Percentiles rank a stretch among this genome's conserved stretches.
These are phyloP conservation scores for Claviceps pazoutovae DNA, from an alignment of 2,329 filamentous ascomycete genomes.

Conservation along the genomic window DNA sequence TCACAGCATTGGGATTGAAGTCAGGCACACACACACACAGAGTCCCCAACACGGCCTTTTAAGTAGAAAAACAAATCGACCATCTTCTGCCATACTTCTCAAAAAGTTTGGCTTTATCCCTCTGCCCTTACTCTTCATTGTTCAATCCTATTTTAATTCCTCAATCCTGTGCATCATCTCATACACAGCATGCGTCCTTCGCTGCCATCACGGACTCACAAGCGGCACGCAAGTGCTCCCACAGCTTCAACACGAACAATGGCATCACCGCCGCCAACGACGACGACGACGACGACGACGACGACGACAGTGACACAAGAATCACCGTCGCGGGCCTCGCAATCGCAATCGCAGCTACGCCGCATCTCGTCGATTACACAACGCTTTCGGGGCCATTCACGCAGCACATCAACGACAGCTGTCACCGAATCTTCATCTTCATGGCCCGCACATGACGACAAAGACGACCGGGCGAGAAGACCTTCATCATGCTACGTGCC, in stretches of 20 bases:
- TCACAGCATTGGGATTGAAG: background rate
- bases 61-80: no score
- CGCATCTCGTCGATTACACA: constrained; percentile 5
- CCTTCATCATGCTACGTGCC: constrained; percentile 12
- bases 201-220: background rate
- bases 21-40: background rate
- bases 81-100: no score
- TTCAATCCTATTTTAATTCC: no score
- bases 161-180: no score
- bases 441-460: no score
- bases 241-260: background rate
- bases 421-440: no score
- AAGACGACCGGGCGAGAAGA: no score
- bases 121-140: no score
- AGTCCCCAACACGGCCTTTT: background rate
- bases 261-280: background rate
- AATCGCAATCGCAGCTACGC: background rate
- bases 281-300: background rate
- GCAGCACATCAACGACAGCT: no score
- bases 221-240: background rate
- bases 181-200: no score
- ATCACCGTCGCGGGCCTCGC: background rate
- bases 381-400: background rate
- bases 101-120: no score
- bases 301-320: background rate